Percentiles rank a stretch among this genome's conserved stretches.
These are phyloP conservation scores for Chlorokybus atmophyticus DNA, from an alignment of 139 green algal species.

Conservation along the genomic window DNA sequence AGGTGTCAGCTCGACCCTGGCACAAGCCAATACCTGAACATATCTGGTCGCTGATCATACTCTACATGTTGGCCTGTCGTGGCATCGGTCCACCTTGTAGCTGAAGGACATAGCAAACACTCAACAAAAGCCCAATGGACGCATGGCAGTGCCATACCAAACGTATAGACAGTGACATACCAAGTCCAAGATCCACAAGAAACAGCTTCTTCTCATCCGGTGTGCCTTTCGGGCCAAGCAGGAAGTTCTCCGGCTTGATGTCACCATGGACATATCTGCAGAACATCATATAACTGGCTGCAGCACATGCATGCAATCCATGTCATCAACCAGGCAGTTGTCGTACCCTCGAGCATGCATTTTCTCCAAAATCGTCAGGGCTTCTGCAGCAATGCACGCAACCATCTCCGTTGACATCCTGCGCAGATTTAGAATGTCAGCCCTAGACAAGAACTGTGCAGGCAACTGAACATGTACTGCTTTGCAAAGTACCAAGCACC, in stretches of 20 bases:
- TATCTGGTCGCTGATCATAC: slow-evolving; percentile 97
- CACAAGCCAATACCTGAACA: too few relatives aligned
- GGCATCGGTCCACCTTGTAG: slow-evolving; percentile 73
- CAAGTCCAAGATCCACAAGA: slow-evolving; percentile 90
- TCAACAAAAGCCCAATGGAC: too few relatives aligned
- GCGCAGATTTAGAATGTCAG: too few relatives aligned
- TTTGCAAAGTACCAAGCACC: not conserved
- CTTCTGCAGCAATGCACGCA: slow-evolving; percentile 92
- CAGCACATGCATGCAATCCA: too few relatives aligned
- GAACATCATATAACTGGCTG: too few relatives aligned
- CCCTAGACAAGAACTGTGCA: too few relatives aligned
- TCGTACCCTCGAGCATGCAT: slow-evolving; percentile 83
- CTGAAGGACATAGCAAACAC: slow-evolving; percentile 28
- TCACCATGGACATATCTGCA: slow-evolving; percentile 91
- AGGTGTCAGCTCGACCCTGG: too few relatives aligned
- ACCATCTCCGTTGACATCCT: slow-evolving; percentile 97
- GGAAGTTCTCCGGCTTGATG: slow-evolving; percentile 98
- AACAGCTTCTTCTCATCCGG: slow-evolving; percentile 88
- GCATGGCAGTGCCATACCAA: too few relatives aligned
- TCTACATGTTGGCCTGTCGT: slow-evolving; percentile 86
- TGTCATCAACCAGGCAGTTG: too few relatives aligned
- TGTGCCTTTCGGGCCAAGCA: slow-evolving; percentile 68
- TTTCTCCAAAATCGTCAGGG: slow-evolving; percentile 91
- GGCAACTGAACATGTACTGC: too few relatives aligned
- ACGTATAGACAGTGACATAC: too few relatives aligned